phyloP scores from a whole-genome alignment of 2,329 filamentous ascomycete species.

The Diaporthe sp. region DNA sequence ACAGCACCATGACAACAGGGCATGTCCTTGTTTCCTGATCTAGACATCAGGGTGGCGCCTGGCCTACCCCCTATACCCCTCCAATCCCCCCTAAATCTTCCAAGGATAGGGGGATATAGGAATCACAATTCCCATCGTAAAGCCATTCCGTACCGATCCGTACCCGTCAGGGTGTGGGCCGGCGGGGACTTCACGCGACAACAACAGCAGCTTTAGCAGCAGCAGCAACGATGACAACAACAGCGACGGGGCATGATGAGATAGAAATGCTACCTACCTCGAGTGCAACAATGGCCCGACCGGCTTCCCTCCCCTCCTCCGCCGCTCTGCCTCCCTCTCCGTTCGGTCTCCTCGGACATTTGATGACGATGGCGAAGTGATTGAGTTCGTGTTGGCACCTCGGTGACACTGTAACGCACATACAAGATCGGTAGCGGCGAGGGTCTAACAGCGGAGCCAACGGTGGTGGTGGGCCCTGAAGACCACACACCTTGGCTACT shows the following conservation, averaged over 20 bases:
- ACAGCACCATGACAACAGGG: conserved; percentile 11
- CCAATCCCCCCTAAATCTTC: conserved; percentile 20
- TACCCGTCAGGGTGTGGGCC: conserved; percentile 19
- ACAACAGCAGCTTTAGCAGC: not conserved
- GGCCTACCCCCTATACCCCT: conserved; percentile 17
- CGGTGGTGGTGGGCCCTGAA: conserved; percentile 1
- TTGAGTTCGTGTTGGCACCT: conserved; percentile 43
- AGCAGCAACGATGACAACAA: not conserved
- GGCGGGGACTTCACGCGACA: conserved; percentile 2
- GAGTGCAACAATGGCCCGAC: not conserved
- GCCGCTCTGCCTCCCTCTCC: not conserved
- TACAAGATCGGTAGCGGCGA: conserved; percentile 44
- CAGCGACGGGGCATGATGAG: not conserved
- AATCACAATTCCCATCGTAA: conserved; percentile 30
- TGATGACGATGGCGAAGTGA: conserved; percentile 21
- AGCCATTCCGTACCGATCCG: conserved; percentile 36
- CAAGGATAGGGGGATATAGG: conserved; percentile 18
- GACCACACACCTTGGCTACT: conserved; percentile 20
- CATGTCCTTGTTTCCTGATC: conserved; percentile 24
- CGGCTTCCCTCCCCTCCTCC: not conserved
- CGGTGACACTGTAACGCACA: conserved; percentile 31
- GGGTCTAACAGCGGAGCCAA: not conserved
- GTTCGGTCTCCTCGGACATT: conserved; percentile 45
- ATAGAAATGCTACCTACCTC: conserved; percentile 18
- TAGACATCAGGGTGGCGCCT: conserved; percentile 27